Evolutionary conservation across 2,329 filamentous ascomycete genomes (phyloP), one percentile per base, ranked within the genome.

Genomic region (Ploettnerulaceae sp.): DNA sequence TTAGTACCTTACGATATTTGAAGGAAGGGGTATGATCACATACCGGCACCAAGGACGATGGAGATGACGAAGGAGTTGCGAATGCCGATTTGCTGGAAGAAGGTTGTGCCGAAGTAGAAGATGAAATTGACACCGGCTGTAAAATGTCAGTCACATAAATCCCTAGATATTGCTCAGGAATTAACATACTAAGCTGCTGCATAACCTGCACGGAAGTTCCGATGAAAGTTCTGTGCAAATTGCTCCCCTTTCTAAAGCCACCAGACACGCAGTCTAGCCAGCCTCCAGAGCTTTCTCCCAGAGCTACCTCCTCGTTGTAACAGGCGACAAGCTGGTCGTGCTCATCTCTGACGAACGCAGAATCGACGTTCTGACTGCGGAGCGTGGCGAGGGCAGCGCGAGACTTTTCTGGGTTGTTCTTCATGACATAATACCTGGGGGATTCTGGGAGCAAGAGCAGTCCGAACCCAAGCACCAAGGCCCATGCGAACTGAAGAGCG

Each of bases 31-130:
- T 12, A 33, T 17, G 18, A 3, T 4, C 7, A 35, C 21, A 24
- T 45, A 51, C 48, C 48, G 17, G 45, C 28, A 7, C 86, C 85
- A 72, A 88, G 90, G 73, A 93, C 86, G 68, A 91, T 91, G 89
- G 71, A 91, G 84, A 74, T 87, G 84, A 89, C 63, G 51, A 86
- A 65, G 81, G 70, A 85, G 80, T 69, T 86, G 78, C 82, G 56
- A 81, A 84, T 35, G 25, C 54, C 52, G 78, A 93, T 91, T 48
- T 84, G 79, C 35, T 83, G 69, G 69, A 94, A 85, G 79, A 94
- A 93, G 89, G 77, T 93, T 89, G 86, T 89, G 26, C 84, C 86
- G 71, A 82, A 87, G 71, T 87, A 86, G 73, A 89, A 91, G 73
- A 93, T 86, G 69, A 91, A 93, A 76, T 94, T 94, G 69, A 94